Conservation (phyloP, 805 yeast species). For the Yarrowia osloensis region DNA sequence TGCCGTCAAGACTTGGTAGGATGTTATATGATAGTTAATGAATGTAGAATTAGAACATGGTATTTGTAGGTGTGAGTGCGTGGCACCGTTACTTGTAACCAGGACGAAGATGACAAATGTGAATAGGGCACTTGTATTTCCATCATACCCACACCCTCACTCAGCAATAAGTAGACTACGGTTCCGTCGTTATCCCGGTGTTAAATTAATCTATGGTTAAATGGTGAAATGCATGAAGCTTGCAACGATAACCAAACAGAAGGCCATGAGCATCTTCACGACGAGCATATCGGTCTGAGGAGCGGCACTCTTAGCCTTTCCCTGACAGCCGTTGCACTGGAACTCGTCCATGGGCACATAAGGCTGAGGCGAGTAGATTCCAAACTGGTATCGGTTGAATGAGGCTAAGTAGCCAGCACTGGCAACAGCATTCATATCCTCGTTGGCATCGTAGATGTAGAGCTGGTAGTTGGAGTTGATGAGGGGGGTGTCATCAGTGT, state of each 20-base stretch:
- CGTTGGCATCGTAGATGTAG: conserved; percentile 43
- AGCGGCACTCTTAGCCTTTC: conserved; percentile 23
- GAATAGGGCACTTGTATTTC: no score
- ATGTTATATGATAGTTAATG: conserved; percentile 19
- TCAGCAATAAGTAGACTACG: no score
- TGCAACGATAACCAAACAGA: conserved; percentile 12
- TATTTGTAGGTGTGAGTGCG: background rate
- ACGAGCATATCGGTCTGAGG: conserved; percentile 10
- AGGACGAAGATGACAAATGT: no score
- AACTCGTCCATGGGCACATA: conserved; percentile 38
- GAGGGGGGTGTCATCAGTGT: conserved; percentile 32
- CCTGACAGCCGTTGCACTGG: conserved; percentile 20
- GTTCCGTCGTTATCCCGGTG: background rate
- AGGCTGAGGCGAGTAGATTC: conserved; percentile 45
- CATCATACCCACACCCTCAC: no score
- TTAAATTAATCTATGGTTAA: conserved; percentile 7
- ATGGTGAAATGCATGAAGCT: conserved; percentile 15
- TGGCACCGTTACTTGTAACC: no score
- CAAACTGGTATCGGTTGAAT: conserved; percentile 40
- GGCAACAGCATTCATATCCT: conserved; percentile 38
- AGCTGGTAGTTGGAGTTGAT: conserved; percentile 45
- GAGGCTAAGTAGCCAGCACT: conserved; percentile 44
- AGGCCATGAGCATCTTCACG: conserved; percentile 21
- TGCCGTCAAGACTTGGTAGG: conserved; percentile 35
- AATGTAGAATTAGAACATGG: conserved; percentile 12